phyloP scores from a whole-genome alignment of 495 filamentous ascomycete genomes.

The Talaromyces thailandensis region DNA sequence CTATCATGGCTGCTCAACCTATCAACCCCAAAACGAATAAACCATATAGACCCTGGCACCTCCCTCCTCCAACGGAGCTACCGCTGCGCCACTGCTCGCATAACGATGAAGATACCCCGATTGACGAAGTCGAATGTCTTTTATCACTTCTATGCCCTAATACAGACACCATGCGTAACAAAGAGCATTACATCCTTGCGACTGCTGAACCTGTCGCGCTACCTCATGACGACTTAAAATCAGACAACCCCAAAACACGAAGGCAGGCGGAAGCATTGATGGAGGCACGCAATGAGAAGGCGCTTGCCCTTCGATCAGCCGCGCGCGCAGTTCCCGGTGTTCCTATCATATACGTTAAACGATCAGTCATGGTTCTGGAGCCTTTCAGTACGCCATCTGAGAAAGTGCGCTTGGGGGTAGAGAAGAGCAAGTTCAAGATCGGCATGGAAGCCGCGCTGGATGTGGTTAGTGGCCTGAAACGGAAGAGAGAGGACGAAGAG shows the following conservation, averaged over 20 bases:
- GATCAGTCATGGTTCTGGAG: constrained; percentile 85
- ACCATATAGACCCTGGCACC: constrained; percentile 29
- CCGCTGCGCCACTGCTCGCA: constrained; percentile 88
- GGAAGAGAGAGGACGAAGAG: constrained; percentile 24
- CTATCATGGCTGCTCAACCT: constrained; percentile 35
- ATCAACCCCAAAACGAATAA: constrained; percentile 38
- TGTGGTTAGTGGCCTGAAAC: constrained; percentile 32
- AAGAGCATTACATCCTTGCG: constrained; percentile 83
- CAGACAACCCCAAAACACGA: constrained; percentile 23
- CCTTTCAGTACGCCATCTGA: constrained; percentile 64
- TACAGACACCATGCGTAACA: constrained; percentile 53
- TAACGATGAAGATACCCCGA: constrained; percentile 67
- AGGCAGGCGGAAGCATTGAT: constrained; percentile 13
- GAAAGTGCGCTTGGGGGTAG: constrained; percentile 53
- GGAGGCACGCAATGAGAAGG: constrained; percentile 18
- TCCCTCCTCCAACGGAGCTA: constrained; percentile 42
- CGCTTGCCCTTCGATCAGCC: constrained; percentile 22
- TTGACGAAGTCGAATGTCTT: constrained; percentile 70
- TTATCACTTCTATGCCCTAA: constrained; percentile 69
- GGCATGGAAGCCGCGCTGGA: constrained; percentile 48
- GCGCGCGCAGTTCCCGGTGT: constrained; percentile 54
- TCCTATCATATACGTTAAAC: constrained; percentile 72
- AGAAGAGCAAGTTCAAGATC: constrained; percentile 65
- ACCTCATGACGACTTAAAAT: constrained; percentile 13
- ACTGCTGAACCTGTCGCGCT: constrained; percentile 39